Evolutionary conservation across 768 basidiomycete species (phyloP).

Genomic region (Arthromyces matolae): DNA sequence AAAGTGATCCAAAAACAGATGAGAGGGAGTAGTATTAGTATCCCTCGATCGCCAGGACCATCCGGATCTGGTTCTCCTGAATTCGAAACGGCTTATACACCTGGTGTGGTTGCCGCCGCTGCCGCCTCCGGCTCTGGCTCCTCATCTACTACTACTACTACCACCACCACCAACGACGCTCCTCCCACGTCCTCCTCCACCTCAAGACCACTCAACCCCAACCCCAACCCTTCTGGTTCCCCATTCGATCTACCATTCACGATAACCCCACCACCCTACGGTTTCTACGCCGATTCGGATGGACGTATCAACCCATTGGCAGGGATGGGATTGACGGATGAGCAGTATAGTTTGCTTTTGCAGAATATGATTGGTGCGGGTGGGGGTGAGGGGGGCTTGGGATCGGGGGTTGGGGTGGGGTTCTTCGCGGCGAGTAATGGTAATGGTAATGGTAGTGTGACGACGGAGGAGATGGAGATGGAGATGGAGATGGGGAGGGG

Average conservation of each 20-base stretch:
- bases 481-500: not conserved
- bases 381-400: slow-evolving; percentile 37
- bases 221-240: slow-evolving; percentile 9
- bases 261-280: slow-evolving; percentile 6
- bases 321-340: slow-evolving; percentile 84
- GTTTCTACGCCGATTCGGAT: slow-evolving; percentile 41
- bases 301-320: slow-evolving; percentile 77
- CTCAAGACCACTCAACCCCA: slow-evolving; percentile 3
- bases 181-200: slow-evolving; percentile 1
- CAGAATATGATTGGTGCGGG: slow-evolving; percentile 68
- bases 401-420: not conserved
- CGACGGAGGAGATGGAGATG: not conserved
- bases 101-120: slow-evolving; percentile 9
- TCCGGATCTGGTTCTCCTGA: slow-evolving; percentile 45
- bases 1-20: slow-evolving; percentile 82
- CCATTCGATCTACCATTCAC: slow-evolving; percentile 3
- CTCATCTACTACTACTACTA: slow-evolving; percentile 25
- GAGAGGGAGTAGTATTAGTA: slow-evolving; percentile 23
- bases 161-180: slow-evolving; percentile 2
- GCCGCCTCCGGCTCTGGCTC: slow-evolving; percentile 2
- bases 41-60: slow-evolving; percentile 67
- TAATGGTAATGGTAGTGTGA: slow-evolving; percentile 1
- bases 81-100: slow-evolving; percentile 54
- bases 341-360: slow-evolving; percentile 80
- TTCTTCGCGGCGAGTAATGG: slow-evolving; percentile 2